These are phyloP conservation scores for Lithohypha guttulata DNA, from an alignment of 2,329 filamentous ascomycete species.

Conservation along the genomic window DNA sequence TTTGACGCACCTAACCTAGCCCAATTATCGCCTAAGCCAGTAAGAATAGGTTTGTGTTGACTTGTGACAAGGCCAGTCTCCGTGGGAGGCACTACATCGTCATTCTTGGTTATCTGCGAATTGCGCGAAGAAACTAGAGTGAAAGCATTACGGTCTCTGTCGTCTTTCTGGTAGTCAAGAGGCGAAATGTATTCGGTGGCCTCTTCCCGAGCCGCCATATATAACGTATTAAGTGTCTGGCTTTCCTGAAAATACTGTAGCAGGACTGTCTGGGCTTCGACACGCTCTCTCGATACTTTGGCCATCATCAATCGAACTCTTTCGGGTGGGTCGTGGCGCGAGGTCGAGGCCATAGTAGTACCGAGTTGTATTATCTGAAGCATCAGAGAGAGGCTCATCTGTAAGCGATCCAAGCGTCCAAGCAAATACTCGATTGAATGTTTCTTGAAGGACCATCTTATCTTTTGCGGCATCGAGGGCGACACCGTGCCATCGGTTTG, in stretches of 20 bases:
- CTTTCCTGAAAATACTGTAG: conserved; percentile 34
- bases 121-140: conserved; percentile 1
- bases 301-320: conserved; percentile 23
- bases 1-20: conserved; percentile 27
- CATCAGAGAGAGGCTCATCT: conserved; percentile 32
- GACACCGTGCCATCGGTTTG: conserved; percentile 22
- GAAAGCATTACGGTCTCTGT: conserved; percentile 6
- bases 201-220: conserved; percentile 29
- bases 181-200: conserved; percentile 18
- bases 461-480: conserved; percentile 26
- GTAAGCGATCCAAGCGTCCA: conserved; percentile 32
- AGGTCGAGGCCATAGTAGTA: conserved; percentile 24
- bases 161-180: conserved; percentile 10
- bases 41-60: conserved; percentile 25
- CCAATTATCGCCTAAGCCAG: conserved; percentile 27
- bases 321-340: conserved; percentile 18
- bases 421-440: conserved; percentile 33
- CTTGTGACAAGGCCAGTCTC: conserved; percentile 14
- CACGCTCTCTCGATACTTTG: conserved; percentile 30
- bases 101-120: conserved; percentile 1
- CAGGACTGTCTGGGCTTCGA: conserved; percentile 34
- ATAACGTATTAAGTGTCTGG: conserved; percentile 29
- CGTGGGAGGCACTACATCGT: background rate
- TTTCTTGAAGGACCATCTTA: conserved; percentile 33
- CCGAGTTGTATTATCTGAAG: conserved; percentile 31